Base-by-base conservation (phyloP, 371 early-diverging fungal species). In the Batkoa obscura region DNA sequence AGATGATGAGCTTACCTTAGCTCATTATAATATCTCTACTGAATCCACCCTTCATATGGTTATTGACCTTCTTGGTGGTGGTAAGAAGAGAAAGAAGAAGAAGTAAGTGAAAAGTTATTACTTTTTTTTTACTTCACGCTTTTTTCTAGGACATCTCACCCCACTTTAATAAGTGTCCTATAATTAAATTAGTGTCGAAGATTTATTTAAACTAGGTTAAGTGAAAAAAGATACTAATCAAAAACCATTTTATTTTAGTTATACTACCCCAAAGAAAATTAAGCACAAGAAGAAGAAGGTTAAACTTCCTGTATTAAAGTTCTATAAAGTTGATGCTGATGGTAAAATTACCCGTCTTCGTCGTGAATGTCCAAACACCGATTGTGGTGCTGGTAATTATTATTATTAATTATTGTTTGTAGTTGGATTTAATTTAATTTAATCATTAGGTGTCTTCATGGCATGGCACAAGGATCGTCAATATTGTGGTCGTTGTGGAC, bases 181-280 rank as follows among this genome's bases (percentile, higher is more conserved):
- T n/a, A n/a, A n/a, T n/a, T n/a, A n/a, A n/a, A n/a, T n/a, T n/a
- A n/a, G n/a, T n/a, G n/a, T n/a, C n/a, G n/a, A n/a, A n/a, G n/a
- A n/a, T n/a, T n/a, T n/a, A n/a, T n/a, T n/a, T n/a, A n/a, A n/a
- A n/a, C n/a, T n/a, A n/a, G n/a, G n/a, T n/a, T n/a, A n/a, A n/a
- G n/a, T n/a, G n/a, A n/a, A n/a, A n/a, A n/a, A n/a, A 30, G n/a
- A n/a, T n/a, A n/a, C n/a, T n/a, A n/a, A n/a, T n/a, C n/a, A n/a
- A n/a, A n/a, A n/a, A n/a, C n/a, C n/a, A n/a, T n/a, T n/a, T n/a
- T n/a, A n/a, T n/a, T n/a, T n/a, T 45, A 59, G 59, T 65, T 94
- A 96, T 85, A 96, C 94, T 67, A 96, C 97, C 65, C 97, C 97
- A 76, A 94, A 96, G 90, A 94, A 94, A 87, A 90, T 90, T 74